Conservation (phyloP, 2,329 filamentous ascomycete species). For the Aspergillus transmontanensis region DNA sequence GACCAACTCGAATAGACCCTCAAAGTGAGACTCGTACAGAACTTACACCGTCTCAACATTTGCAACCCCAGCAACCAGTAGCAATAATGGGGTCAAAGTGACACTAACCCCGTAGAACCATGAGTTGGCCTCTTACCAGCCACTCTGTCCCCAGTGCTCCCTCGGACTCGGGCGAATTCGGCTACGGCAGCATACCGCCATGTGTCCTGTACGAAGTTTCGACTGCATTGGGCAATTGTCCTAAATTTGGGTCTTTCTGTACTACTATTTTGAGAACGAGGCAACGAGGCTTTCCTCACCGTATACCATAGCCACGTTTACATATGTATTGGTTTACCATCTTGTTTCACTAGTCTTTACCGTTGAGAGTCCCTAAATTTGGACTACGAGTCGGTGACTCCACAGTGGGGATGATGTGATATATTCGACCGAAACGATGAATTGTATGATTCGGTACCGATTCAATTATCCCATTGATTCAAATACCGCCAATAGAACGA, state of each 20-base stretch:
- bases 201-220: neutral
- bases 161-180: neutral
- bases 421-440: neutral
- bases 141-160: neutral
- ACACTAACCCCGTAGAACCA: neutral
- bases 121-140: neutral
- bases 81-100: neutral
- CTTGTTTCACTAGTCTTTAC: neutral
- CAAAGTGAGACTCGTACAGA: neutral
- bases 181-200: neutral
- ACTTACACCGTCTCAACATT: neutral
- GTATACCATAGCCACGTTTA: neutral
- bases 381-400: neutral
- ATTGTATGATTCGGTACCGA: neutral
- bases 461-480: neutral
- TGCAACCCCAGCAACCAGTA: neutral
- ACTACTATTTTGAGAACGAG: neutral
- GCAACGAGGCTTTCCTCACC: neutral
- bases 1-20: neutral
- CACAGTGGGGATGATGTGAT: neutral
- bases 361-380: neutral
- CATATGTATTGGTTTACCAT: neutral
- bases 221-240: neutral
- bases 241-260: neutral
- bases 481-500: neutral